Evolutionary conservation across 345 rosid genomes (phyloP).

Genomic region (Boechera stricta): DNA sequence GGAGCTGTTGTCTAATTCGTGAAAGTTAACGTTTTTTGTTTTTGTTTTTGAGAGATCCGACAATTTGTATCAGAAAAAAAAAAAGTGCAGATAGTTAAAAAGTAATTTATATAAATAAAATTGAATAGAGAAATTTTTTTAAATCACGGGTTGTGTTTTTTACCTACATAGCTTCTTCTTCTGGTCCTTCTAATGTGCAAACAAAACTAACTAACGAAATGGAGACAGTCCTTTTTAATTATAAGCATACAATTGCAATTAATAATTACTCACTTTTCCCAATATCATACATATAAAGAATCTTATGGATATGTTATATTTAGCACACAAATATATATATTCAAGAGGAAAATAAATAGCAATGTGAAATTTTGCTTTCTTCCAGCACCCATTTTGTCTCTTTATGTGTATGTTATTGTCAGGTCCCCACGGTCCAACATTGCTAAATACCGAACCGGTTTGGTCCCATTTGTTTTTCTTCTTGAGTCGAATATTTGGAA

Average conservation of each 20-base stretch:
- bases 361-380: conserved; percentile 45
- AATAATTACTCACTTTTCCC: conserved; percentile 33
- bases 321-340: conserved; percentile 15
- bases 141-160: conserved; percentile 46
- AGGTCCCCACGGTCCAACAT: conserved; percentile 48
- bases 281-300: conserved; percentile 16
- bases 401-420: conserved; percentile 35
- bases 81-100: conserved; percentile 28
- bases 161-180: conserved; percentile 36
- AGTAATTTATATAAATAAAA: background rate
- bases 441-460: conserved; percentile 48
- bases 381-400: conserved; percentile 41
- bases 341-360: conserved; percentile 7
- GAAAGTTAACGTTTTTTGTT: conserved; percentile 42
- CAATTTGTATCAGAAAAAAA: conserved; percentile 25
- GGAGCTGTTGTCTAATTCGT: conserved; percentile 34
- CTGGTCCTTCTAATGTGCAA: conserved; percentile 42
- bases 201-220: conserved; percentile 40
- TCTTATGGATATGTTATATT: conserved; percentile 31
- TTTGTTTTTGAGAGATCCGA: conserved; percentile 21
- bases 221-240: conserved; percentile 40
- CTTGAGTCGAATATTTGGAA: conserved; percentile 15
- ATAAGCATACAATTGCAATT: conserved; percentile 41
- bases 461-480: conserved; percentile 41
- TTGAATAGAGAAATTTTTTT: background rate